Percentiles rank a stretch among this genome's conserved stretches.
Evolutionary conservation across 139 green algal species (phyloP).

Genomic region (Asterochloris sp.): DNA sequence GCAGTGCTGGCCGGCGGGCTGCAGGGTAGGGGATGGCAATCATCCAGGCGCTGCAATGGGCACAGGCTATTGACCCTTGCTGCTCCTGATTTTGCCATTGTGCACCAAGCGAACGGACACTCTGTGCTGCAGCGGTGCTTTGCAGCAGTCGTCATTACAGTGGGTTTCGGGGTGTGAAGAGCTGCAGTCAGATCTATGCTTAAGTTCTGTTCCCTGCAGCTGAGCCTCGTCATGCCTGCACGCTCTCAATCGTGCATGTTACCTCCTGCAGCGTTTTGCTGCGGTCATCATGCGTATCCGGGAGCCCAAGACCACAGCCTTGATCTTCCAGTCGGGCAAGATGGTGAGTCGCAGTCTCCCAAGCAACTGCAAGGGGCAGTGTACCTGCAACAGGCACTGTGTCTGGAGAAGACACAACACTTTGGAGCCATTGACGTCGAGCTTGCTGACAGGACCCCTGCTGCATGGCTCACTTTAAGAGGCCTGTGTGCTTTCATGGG

Average conservation of each 20-base stretch:
- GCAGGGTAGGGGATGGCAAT: too few relatives aligned
- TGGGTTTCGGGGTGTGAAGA: not conserved
- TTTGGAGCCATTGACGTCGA: too few relatives aligned
- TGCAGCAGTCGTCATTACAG: too few relatives aligned
- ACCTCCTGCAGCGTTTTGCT: constrained; percentile 84
- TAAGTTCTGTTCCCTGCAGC: not conserved
- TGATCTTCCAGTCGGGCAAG: constrained; percentile 98
- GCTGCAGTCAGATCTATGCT: not conserved
- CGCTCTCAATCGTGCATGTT: not conserved
- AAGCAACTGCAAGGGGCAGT: too few relatives aligned
- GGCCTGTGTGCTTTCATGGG: not conserved
- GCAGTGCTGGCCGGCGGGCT: too few relatives aligned
- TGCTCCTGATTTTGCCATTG: not conserved
- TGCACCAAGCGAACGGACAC: not conserved
- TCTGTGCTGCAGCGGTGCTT: too few relatives aligned
- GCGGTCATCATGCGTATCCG: constrained; percentile 99
- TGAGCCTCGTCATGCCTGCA: not conserved
- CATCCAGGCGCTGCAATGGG: too few relatives aligned
- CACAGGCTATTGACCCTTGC: too few relatives aligned
- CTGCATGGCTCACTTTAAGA: not conserved
- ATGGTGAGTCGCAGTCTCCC: constrained; percentile 74
- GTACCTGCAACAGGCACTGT: not conserved
- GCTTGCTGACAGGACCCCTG: not conserved
- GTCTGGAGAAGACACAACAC: not conserved
- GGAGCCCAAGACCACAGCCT: constrained; percentile 96